Base-by-base conservation (phyloP, 768 basidiomycete genomes). In the Podaxis carcinomalis region DNA sequence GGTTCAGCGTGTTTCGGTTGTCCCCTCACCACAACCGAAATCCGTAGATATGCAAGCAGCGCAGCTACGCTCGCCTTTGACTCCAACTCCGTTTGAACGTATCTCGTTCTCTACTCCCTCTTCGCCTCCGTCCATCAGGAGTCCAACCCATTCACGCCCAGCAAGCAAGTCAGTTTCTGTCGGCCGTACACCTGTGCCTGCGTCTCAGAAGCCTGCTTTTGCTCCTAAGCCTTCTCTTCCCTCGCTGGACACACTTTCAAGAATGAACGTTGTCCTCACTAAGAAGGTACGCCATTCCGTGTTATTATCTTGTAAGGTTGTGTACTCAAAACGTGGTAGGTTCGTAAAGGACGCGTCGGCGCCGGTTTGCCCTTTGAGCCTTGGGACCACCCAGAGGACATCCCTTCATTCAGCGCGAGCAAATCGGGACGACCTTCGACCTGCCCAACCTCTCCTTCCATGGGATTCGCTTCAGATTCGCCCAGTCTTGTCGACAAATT, bases 351-450 rank as follows among this genome's bases (percentile, higher is more conserved):
- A 32, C 74, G 72, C 28, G 82, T 83, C 5, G 83, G 83, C 44
- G 83, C 82, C 1, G 67, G 74, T 0, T 73, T 84, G 6, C 83
- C 83, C 0, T 78, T 75, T 61, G 83, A 84, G 66, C 83, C 83
- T 47, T 84, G 83, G 83, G 78, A 83, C 62, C 72, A 73, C 51
- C 60, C 70, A n/a, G 68, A 71, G 28, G 52, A 32, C 32, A 44
- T 53, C n/a, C 11, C 51, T 2, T 28, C 51, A 10, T 21, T 53
- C 19, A 13, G 16, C 39, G 19, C 37, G 14, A 37, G 28, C 32
- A 44, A 32, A 32, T 44, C 42, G 21, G 19, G 16, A 7, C 42
- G 40, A 23, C 59, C 51, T 4, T 52, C 59, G 14, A 53, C 59
- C 19, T 19, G 42, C 4, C 57, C 57, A 13, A 14, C 57, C 9